Base-by-base conservation (phyloP, 2,329 filamentous ascomycete species). In the Trichophyton benhamiae region DNA sequence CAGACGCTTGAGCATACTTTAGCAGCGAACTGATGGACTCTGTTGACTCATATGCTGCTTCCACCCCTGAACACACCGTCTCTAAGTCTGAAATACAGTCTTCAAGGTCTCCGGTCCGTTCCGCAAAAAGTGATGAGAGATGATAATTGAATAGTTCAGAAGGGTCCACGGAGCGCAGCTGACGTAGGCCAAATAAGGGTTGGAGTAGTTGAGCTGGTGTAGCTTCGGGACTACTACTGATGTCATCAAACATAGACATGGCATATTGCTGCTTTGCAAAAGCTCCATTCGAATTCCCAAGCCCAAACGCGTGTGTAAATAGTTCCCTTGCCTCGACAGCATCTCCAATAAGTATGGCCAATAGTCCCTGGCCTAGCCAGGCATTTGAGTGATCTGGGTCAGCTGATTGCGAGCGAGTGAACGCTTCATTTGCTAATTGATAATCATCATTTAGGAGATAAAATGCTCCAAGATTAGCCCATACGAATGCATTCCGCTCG, bases 291-390 rank as follows among this genome's bases (percentile, higher is more conserved):
- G 89, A 87, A 63, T 90, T 88, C 0, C 90, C 86, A 57, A 99
- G 92, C 65, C 95, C 91, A 77, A 96, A 94, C 0, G 94, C 92
- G 71, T 99, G 94, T 0, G 89, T 91, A 70, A 96, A 96, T 8
- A 97, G 82, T 9, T 86, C 85, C 22, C 89, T 82, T 0, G 92
- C 91, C 74, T 96, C 91, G 63, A 83, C 84, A 0, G 77, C 67
- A 64, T 95, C 87, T 1, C 89, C 91, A 58, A 83, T 82, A 30
- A 92, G 77, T 15, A 91, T 79, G 3, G 94, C 91, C 59, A 97
- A 81, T 27, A 96, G 81, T 0, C 89, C 92, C 74, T 97, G 92
- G 0, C 94, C 94, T 6, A 97, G 78, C 95, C 94, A 99, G 15
- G 91, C 92, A 69, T 92, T 85, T 0, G 91, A 86, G 70, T 92